These are phyloP conservation scores for Neoboletus brunneissimus DNA, from an alignment of 768 basidiomycete genomes.

Conservation along the genomic window DNA sequence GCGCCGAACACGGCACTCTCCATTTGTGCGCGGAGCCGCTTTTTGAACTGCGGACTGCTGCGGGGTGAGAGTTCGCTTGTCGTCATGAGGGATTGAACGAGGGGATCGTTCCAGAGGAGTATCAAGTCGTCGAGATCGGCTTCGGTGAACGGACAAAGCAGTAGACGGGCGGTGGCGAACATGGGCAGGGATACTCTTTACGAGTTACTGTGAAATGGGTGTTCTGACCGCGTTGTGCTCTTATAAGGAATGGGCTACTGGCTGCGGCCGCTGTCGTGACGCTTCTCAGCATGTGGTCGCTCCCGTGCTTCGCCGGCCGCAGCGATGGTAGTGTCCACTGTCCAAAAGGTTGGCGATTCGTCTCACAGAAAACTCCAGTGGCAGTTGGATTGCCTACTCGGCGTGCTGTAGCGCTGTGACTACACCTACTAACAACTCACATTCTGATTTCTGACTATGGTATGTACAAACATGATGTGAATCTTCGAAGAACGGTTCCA, in stretches of 20 bases:
- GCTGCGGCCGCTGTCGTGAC: slow-evolving; percentile 24
- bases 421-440: not conserved
- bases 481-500: not conserved
- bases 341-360: not conserved
- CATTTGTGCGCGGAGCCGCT: slow-evolving; percentile 21
- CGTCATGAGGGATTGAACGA: slow-evolving; percentile 22
- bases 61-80: slow-evolving; percentile 13
- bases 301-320: not conserved
- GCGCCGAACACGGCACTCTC: slow-evolving; percentile 26
- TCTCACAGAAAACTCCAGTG: no score
- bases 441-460: not conserved
- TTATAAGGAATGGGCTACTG: not conserved
- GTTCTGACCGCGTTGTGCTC: not conserved
- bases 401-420: not conserved
- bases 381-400: not conserved
- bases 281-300: not conserved
- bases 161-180: slow-evolving; percentile 34
- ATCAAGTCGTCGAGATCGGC: slow-evolving; percentile 33
- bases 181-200: slow-evolving; percentile 1
- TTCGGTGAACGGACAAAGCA: slow-evolving; percentile 33
- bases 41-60: slow-evolving; percentile 13
- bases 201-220: not conserved
- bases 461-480: not conserved
- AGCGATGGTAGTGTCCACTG: slow-evolving; percentile 2
- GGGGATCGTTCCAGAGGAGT: slow-evolving; percentile 30